Evolutionary conservation across 1,284 basidiomycete species (phyloP).

Genomic region (Sporisorium exsertum): DNA sequence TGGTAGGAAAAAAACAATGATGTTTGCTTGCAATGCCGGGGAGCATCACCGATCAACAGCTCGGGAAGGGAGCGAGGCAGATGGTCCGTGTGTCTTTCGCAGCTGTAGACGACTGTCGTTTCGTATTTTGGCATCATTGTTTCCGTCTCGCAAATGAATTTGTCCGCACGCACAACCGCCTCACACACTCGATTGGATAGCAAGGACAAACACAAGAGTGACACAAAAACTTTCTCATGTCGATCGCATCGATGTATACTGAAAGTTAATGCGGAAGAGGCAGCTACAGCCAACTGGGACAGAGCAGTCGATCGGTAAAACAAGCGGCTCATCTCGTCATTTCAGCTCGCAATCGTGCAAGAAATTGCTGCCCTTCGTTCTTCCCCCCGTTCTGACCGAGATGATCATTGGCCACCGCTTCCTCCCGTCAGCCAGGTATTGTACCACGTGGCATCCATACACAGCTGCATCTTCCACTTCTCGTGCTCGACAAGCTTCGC

Average conservation of each 20-base stretch:
- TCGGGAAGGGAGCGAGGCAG: background rate
- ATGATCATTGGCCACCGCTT: background rate
- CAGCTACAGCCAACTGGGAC: background rate
- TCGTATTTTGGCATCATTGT: background rate
- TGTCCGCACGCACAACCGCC: too few relatives aligned
- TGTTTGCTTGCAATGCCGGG: background rate
- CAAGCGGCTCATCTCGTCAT: conserved; percentile 9
- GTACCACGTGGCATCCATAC: background rate
- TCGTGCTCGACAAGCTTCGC: background rate
- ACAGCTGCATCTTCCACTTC: background rate
- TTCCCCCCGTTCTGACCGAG: background rate
- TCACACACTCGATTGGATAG: background rate
- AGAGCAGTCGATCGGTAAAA: background rate
- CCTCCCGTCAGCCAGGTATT: background rate
- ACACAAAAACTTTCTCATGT: background rate
- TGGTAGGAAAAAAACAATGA: background rate
- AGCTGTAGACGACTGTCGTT: background rate
- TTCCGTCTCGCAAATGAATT: background rate
- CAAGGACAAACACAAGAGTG: background rate
- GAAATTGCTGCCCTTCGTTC: background rate
- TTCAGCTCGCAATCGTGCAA: conserved; percentile 1
- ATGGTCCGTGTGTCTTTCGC: conserved; percentile 1
- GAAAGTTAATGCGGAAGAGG: background rate
- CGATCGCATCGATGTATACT: background rate
- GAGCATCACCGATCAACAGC: background rate